Percentiles rank a stretch among this genome's conserved stretches.
These are phyloP conservation scores for Trametes elegans DNA, from an alignment of 768 basidiomycete species.

Conservation along the genomic window DNA sequence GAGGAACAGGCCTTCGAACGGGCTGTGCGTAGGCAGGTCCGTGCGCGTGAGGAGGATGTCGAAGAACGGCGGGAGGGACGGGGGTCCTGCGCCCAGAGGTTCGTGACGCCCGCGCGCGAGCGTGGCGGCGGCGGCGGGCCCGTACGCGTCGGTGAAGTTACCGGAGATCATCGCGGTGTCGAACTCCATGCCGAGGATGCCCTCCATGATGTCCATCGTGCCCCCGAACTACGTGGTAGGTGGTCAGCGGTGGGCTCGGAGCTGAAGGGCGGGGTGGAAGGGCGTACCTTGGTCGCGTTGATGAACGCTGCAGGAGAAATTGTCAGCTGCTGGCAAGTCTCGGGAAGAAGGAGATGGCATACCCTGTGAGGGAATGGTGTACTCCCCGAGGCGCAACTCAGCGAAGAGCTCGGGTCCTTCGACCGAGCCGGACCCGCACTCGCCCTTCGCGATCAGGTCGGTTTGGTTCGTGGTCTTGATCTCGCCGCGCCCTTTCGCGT, in stretches of 20 bases:
- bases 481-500: constrained; percentile 2
- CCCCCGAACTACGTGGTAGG: background rate
- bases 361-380: constrained; percentile 56
- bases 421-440: constrained; percentile 41
- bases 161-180: constrained; percentile 73
- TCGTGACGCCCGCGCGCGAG: constrained; percentile 20
- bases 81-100: constrained; percentile 25
- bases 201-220: constrained; percentile 31
- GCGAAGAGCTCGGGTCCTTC: constrained; percentile 36
- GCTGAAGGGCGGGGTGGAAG: background rate
- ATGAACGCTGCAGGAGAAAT: constrained; percentile 34
- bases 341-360: constrained; percentile 67
- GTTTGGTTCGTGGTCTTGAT: constrained; percentile 32
- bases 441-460: constrained; percentile 30
- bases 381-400: constrained; percentile 34
- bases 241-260: background rate
- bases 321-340: constrained; percentile 35
- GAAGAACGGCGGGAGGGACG: constrained; percentile 25
- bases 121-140: constrained; percentile 3
- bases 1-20: constrained; percentile 24
- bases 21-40: constrained; percentile 13
- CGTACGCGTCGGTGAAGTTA: constrained; percentile 1
- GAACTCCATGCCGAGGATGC: constrained; percentile 77
- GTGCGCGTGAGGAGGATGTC: constrained; percentile 25
- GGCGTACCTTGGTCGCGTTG: background rate